Percentiles rank a stretch among this genome's conserved stretches.
phyloP scores from a whole-genome alignment of 108 stramenopile genomes.

The Aurantiochytrium sp. region DNA sequence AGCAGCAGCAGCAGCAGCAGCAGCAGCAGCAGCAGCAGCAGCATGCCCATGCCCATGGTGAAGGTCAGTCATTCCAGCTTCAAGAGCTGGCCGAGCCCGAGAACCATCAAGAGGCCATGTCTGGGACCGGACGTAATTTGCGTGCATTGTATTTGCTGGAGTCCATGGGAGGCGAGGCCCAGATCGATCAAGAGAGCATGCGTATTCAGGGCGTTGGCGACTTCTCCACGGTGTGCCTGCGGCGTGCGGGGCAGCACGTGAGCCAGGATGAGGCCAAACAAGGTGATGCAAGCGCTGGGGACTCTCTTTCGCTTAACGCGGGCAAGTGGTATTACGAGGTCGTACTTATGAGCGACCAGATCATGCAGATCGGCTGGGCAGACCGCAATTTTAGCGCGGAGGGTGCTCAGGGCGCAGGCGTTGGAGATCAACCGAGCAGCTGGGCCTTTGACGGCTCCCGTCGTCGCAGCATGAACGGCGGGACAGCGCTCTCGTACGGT shows the following conservation, averaged over 20 bases:
- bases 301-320: background rate
- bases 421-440: constrained; percentile 48
- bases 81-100: no score
- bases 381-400: constrained; percentile 39
- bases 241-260: no score
- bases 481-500: constrained; percentile 40
- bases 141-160: no score
- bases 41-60: no score
- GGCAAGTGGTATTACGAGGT: constrained; percentile 60
- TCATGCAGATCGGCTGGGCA: constrained; percentile 63
- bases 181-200: background rate
- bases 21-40: no score
- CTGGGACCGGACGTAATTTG: no score
- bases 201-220: background rate
- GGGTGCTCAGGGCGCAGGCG: constrained; percentile 44
- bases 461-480: constrained; percentile 43
- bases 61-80: no score
- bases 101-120: no score
- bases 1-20: background rate
- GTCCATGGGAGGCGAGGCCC: background rate
- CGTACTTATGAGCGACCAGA: constrained; percentile 43
- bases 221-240: background rate
- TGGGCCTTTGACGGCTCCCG: constrained; percentile 59
- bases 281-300: background rate
- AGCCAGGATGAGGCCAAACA: no score